phyloP scores from a whole-genome alignment of 2,329 filamentous ascomycete genomes.

The Colletotrichum godetiae region DNA sequence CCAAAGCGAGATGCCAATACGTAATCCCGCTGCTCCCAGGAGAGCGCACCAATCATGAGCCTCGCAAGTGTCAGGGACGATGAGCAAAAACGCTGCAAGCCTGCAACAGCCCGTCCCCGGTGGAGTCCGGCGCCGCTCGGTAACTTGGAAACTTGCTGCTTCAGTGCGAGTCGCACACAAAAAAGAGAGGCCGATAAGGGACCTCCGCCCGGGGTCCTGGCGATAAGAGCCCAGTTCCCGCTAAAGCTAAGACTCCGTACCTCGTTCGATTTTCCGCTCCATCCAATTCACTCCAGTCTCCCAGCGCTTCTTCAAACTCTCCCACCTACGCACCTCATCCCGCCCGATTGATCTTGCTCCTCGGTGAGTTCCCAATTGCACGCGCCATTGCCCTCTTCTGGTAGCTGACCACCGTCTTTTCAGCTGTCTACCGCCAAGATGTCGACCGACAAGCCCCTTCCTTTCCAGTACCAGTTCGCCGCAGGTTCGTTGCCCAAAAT shows the following conservation, averaged over 20 bases:
- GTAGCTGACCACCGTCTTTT: background rate
- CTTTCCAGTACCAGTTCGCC: slow-evolving; percentile 94
- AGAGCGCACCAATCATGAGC: slow-evolving; percentile 13
- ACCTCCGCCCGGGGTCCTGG: slow-evolving; percentile 2
- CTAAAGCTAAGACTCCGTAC: background rate
- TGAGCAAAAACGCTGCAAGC: slow-evolving; percentile 7
- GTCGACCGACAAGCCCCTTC: slow-evolving; percentile 80
- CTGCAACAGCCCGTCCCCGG: background rate
- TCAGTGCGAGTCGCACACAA: background rate
- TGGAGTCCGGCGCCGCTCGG: slow-evolving; percentile 28
- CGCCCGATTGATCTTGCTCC: slow-evolving; percentile 5
- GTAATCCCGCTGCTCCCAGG: slow-evolving; percentile 12
- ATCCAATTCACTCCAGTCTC: background rate
- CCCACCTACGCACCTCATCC: slow-evolving; percentile 14
- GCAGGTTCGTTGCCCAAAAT: slow-evolving; percentile 71
- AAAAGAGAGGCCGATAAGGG: slow-evolving; percentile 24
- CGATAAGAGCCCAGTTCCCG: slow-evolving; percentile 32
- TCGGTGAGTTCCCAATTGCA: slow-evolving; percentile 22
- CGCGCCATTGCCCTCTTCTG: background rate
- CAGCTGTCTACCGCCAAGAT: slow-evolving; percentile 55
- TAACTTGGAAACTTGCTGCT: slow-evolving; percentile 12
- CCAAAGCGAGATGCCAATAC: background rate
- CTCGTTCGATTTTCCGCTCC: slow-evolving; percentile 33
- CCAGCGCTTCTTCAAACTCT: background rate
- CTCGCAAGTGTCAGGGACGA: background rate